Conservation (phyloP, 2,329 filamentous ascomycete genomes). For the Epichloe sibirici region DNA sequence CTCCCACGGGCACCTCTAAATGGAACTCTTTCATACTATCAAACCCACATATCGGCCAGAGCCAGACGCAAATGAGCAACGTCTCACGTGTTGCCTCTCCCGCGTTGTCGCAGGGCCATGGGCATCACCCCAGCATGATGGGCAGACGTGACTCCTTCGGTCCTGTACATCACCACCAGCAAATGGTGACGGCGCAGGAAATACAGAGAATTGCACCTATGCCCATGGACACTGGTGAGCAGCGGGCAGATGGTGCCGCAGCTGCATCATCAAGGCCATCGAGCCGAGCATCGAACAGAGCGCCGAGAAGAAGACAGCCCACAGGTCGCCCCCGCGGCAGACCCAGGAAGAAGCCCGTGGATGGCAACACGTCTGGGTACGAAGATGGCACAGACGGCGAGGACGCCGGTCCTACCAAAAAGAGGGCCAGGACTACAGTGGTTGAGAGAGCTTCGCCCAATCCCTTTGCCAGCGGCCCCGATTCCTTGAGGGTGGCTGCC, state of each 20-base stretch:
- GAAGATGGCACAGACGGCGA: constrained; percentile 54
- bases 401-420: constrained; percentile 40
- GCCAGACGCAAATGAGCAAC: constrained; percentile 12
- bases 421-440: constrained; percentile 67
- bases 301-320: constrained; percentile 26
- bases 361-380: constrained; percentile 62
- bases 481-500: constrained; percentile 79
- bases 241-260: constrained; percentile 10
- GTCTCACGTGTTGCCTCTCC: constrained; percentile 25
- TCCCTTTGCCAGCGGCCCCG: constrained; percentile 59
- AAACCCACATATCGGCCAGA: constrained; percentile 43
- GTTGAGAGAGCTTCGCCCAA: constrained; percentile 54
- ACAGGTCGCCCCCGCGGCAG: constrained; percentile 45
- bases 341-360: constrained; percentile 39
- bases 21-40: constrained; percentile 70
- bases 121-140: constrained; percentile 7
- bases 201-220: constrained; percentile 24
- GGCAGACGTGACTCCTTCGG: constrained; percentile 18
- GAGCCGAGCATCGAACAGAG: constrained; percentile 44
- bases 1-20: constrained; percentile 53
- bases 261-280: constrained; percentile 39
- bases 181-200: constrained; percentile 14
- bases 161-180: constrained; percentile 10
- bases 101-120: constrained; percentile 21
- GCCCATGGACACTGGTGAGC: constrained; percentile 15